phyloP scores from a whole-genome alignment of 495 filamentous ascomycete genomes.

The Astrocystis sublimbata region DNA sequence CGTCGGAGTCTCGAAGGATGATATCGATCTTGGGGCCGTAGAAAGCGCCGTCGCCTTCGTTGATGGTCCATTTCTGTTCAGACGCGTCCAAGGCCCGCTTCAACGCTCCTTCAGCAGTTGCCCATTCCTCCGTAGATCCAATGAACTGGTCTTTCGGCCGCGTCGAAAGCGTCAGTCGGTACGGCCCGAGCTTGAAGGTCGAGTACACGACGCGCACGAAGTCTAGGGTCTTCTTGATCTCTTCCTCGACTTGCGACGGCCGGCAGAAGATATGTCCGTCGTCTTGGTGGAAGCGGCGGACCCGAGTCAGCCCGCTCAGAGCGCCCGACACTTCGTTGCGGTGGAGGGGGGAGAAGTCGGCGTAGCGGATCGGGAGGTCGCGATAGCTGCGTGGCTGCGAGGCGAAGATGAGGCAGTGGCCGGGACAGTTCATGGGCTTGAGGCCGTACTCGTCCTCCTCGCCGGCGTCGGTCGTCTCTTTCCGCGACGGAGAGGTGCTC shows the following conservation, averaged over 20 bases:
- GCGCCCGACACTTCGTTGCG: conserved; percentile 88
- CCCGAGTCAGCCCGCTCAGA: conserved; percentile 81
- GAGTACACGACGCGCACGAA: conserved; percentile 80
- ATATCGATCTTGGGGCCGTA: conserved; percentile 97
- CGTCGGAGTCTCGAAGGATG: conserved; percentile 76
- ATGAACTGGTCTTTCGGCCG: conserved; percentile 76
- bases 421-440: conserved; percentile 97
- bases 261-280: conserved; percentile 95
- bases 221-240: conserved; percentile 75
- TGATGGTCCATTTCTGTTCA: conserved; percentile 67
- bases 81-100: conserved; percentile 66
- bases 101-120: conserved; percentile 73
- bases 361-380: conserved; percentile 85
- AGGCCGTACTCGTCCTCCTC: conserved; percentile 82
- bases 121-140: conserved; percentile 78
- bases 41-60: conserved; percentile 86
- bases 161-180: conserved; percentile 78
- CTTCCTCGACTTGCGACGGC: conserved; percentile 75
- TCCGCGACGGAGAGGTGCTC: conserved; percentile 47
- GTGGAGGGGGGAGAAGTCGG: conserved; percentile 90
- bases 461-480: conserved; percentile 37
- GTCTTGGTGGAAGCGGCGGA: conserved; percentile 93
- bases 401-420: conserved; percentile 85
- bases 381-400: conserved; percentile 71
- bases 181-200: conserved; percentile 71